A percentile compares a stretch with the other conserved stretches of the same genome.
Evolutionary conservation across 257 asterid species (phyloP).

Genomic region (Cordia subcordata): DNA sequence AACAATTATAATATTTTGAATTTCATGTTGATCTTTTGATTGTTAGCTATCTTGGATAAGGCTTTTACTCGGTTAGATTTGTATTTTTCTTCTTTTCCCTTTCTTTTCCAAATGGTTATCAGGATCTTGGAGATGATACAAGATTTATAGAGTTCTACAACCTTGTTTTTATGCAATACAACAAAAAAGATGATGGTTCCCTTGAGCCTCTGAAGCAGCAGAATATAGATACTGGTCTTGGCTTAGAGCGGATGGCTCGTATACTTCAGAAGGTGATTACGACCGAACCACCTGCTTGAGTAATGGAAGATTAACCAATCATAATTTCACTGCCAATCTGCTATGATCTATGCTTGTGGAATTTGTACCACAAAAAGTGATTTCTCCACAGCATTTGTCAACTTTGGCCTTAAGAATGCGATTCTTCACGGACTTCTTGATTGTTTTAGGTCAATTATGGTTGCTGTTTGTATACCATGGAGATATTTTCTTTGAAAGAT

Average conservation of each 20-base stretch:
- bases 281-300: constrained; percentile 4
- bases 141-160: constrained; percentile 97
- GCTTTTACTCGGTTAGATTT: neutral
- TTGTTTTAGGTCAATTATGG: too few species aligned
- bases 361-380: neutral
- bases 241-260: constrained; percentile 96
- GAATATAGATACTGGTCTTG: constrained; percentile 95
- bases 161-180: constrained; percentile 95
- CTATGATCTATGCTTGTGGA: neutral
- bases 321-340: neutral
- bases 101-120: constrained; percentile 5
- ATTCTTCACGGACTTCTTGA: too few species aligned
- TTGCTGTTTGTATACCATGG: neutral
- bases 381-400: neutral
- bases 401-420: neutral
- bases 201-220: constrained; percentile 93
- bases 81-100: constrained; percentile 4
- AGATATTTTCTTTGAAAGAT: too few species aligned
- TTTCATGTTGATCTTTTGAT: constrained; percentile 1
- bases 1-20: constrained; percentile 4
- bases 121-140: constrained; percentile 95
- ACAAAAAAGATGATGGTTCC: constrained; percentile 85
- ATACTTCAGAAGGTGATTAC: constrained; percentile 69
- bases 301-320: neutral
- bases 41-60: neutral